A percentile compares a stretch with the other conserved stretches of the same genome.
phyloP scores from a whole-genome alignment of 345 rosid species.

The Eucalyptus regnans region DNA sequence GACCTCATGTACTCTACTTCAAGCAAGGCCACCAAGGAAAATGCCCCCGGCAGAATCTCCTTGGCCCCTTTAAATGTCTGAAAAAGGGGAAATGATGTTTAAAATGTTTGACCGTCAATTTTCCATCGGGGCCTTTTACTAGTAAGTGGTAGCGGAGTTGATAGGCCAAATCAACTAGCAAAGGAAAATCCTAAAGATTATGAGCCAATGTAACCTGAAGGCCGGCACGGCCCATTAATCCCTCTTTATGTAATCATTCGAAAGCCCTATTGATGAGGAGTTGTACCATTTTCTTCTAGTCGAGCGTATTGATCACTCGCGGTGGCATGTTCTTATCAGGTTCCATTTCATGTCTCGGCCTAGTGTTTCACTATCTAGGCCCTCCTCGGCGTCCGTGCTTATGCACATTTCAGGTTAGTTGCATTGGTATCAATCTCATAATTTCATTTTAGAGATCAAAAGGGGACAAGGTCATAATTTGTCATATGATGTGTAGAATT shows the following conservation, averaged over 20 bases:
- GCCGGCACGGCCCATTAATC: neutral
- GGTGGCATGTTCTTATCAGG: fast-evolving
- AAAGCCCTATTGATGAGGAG: too few relatives aligned
- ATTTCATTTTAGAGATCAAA: neutral
- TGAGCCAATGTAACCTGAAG: neutral
- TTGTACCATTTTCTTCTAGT: too few relatives aligned
- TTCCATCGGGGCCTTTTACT: neutral
- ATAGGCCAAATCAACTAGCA: neutral
- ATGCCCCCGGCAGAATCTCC: neutral
- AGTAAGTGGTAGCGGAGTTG: neutral
- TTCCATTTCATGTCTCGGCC: neutral
- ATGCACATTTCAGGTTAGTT: neutral
- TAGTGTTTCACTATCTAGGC: neutral
- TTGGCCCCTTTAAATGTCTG: neutral
- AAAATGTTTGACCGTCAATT: neutral
- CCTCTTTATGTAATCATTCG: too few relatives aligned
- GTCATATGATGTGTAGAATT: neutral
- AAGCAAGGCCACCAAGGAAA: neutral
- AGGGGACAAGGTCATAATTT: neutral
- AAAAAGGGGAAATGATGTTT: neutral
- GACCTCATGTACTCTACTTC: too few relatives aligned
- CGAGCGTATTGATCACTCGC: neutral
- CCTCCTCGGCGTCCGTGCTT: fast-evolving
- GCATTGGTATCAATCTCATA: neutral
- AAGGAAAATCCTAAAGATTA: neutral